These are phyloP conservation scores for Xylaria curta DNA, from an alignment of 495 filamentous ascomycete species.

Conservation along the genomic window DNA sequence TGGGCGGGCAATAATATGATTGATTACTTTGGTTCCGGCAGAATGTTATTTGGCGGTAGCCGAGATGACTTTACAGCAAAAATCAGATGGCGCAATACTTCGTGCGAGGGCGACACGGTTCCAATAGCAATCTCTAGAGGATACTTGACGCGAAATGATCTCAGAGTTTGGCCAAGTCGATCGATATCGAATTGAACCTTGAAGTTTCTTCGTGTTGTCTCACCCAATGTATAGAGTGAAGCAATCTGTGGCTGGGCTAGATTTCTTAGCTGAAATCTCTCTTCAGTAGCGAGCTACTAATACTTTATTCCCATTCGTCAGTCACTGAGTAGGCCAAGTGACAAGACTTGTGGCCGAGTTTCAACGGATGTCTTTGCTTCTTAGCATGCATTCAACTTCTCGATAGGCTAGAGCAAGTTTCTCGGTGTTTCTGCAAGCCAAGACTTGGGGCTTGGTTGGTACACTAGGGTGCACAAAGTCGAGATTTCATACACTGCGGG, in stretches of 20 bases:
- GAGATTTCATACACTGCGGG: background rate
- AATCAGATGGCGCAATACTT: conserved; percentile 1
- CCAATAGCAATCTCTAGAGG: background rate
- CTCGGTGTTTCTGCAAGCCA: background rate
- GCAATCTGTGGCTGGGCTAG: background rate
- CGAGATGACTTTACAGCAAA: background rate
- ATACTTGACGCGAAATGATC: background rate
- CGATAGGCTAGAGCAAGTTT: background rate
- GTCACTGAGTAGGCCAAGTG: background rate
- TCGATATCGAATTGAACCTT: background rate
- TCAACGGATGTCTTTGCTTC: background rate
- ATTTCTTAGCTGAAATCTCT: background rate
- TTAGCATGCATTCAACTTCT: background rate
- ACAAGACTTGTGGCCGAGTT: background rate
- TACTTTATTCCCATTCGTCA: background rate
- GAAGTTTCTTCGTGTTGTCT: background rate
- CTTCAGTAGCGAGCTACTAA: background rate
- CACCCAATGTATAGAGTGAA: background rate
- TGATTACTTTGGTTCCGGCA: background rate
- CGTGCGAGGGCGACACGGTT: background rate
- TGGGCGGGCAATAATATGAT: background rate
- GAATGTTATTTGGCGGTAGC: background rate
- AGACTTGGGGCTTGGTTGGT: background rate
- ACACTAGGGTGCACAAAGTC: background rate
- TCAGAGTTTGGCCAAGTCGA: background rate